Conservation (phyloP, 1,139 yeast species). For the Blastobotrys malaysiensis region DNA sequence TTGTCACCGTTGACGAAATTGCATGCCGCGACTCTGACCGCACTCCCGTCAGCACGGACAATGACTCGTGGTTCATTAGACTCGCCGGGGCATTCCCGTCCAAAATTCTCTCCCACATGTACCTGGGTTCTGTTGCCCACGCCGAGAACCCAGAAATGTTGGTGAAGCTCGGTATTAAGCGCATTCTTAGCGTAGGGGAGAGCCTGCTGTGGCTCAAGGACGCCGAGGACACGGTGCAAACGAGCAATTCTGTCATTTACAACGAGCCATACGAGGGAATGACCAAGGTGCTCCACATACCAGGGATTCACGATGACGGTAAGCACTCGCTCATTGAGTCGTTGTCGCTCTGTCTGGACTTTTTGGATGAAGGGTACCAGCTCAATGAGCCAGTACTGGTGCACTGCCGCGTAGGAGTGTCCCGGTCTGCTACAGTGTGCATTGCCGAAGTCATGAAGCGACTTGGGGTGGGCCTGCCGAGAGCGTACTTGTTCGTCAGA, state of each 20-base stretch:
- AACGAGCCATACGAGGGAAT: conserved; percentile 24
- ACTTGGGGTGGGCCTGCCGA: conserved; percentile 54
- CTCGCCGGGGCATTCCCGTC: conserved; percentile 63
- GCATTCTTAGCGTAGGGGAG: conserved; percentile 87
- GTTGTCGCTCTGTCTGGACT: conserved; percentile 39
- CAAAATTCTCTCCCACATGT: conserved; percentile 72
- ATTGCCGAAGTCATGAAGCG: conserved; percentile 86
- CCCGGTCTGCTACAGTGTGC: conserved; percentile 83
- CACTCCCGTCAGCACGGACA: not conserved
- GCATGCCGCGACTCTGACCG: not conserved
- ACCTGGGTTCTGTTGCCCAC: conserved; percentile 78
- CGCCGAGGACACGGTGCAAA: conserved; percentile 1
- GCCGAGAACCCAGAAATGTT: conserved; percentile 69
- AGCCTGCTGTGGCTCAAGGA: conserved; percentile 50
- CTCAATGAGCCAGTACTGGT: conserved; percentile 53
- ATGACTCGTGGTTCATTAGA: conserved; percentile 29
- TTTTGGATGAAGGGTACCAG: conserved; percentile 39
- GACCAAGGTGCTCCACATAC: conserved; percentile 37
- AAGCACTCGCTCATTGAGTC: conserved; percentile 41
- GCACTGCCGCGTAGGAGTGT: conserved; percentile 90
- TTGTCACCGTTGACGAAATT: not conserved
- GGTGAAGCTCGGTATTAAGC: conserved; percentile 59
- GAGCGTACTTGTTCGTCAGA: conserved; percentile 75
- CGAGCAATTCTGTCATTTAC: conserved; percentile 10
- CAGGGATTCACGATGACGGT: conserved; percentile 47